Percentiles rank a stretch among this genome's conserved stretches.
Conservation (phyloP, 305 asterid species). For the Fraxinus ornus region DNA sequence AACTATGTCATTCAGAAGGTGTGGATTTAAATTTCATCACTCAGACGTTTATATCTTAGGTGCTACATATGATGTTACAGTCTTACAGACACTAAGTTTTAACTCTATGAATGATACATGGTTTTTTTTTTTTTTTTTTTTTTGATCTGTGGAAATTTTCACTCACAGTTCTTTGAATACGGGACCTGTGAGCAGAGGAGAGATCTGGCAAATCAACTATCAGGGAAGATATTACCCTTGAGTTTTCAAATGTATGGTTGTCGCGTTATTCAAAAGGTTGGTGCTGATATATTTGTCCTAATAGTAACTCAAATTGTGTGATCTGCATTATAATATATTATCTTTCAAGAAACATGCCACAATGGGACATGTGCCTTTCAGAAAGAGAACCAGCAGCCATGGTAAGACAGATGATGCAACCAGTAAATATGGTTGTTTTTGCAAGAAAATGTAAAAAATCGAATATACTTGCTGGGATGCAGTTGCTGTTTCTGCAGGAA, state of each 20-base stretch:
- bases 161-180: constrained; percentile 70
- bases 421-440: background rate
- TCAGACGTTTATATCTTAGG: constrained; percentile 1
- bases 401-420: background rate
- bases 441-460: background rate
- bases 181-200: constrained; percentile 66
- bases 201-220: constrained; percentile 65
- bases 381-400: background rate
- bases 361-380: background rate
- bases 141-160: constrained; percentile 20
- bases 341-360: background rate
- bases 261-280: constrained; percentile 86
- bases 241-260: constrained; percentile 93
- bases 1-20: constrained; percentile 96
- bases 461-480: background rate
- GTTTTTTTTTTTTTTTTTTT: background rate
- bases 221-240: constrained; percentile 61
- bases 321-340: background rate
- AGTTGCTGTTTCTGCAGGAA: background rate
- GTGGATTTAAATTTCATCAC: constrained; percentile 17
- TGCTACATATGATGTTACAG: background rate
- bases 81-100: background rate
- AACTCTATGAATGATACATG: background rate
- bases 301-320: constrained; percentile 6
- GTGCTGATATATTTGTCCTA: constrained; percentile 13